These are phyloP conservation scores for Citrus hindsii DNA, from an alignment of 345 rosid species.

Conservation along the genomic window DNA sequence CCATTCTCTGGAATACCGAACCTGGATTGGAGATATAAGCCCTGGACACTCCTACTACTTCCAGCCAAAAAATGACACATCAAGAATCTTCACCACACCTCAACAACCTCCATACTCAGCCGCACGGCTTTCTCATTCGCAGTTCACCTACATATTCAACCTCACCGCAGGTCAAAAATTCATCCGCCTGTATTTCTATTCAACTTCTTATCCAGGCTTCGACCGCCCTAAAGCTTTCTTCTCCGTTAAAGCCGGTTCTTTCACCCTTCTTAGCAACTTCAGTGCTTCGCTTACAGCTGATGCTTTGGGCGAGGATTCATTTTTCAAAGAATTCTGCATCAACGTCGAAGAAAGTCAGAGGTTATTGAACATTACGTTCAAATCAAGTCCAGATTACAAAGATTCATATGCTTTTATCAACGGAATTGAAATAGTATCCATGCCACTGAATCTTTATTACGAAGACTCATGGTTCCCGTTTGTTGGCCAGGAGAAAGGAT, in stretches of 20 bases:
- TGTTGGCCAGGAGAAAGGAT: neutral
- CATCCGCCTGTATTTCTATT: conserved; percentile 22
- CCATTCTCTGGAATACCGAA: too few relatives aligned
- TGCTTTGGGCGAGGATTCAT: neutral
- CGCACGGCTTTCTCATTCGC: neutral
- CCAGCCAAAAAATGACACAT: neutral
- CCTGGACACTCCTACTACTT: neutral
- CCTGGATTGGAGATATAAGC: neutral
- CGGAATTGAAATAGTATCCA: conserved; percentile 1
- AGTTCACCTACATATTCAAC: neutral
- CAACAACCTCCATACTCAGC: neutral
- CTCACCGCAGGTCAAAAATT: conserved; percentile 17
- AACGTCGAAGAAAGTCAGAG: neutral
- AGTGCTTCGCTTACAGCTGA: too few relatives aligned
- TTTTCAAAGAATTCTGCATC: conserved; percentile 1
- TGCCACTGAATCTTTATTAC: neutral
- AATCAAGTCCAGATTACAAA: neutral
- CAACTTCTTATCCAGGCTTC: neutral
- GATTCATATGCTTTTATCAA: neutral
- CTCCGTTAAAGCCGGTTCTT: conserved; percentile 11
- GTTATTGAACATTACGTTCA: conserved; percentile 3
- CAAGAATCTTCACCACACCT: rapidly evolving
- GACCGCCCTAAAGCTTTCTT: conserved; percentile 12
- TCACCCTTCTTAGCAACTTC: conserved; percentile 7
- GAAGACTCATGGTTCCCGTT: neutral